Conservation (phyloP, 495 filamentous ascomycete species). For the Penicillium antarcticum region DNA sequence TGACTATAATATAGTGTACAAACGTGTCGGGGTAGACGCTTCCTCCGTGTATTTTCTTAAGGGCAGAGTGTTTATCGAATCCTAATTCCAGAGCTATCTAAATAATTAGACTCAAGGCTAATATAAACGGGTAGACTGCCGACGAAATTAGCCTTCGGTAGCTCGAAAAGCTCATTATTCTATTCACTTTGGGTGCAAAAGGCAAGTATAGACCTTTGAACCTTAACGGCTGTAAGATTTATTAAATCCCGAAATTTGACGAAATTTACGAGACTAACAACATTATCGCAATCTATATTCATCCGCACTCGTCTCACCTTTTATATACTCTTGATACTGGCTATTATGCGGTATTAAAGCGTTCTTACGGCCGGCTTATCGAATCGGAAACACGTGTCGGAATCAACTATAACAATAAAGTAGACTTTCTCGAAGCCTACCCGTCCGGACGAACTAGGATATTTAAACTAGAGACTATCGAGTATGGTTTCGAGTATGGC, state of each 20-base stretch:
- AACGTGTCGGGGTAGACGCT: neutral
- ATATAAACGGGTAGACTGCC: neutral
- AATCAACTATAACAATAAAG: slow-evolving; percentile 8
- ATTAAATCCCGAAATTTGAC: neutral
- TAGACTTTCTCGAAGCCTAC: neutral
- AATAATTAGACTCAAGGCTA: neutral
- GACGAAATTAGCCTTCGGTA: neutral
- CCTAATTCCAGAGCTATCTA: neutral
- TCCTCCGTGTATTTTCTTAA: slow-evolving; percentile 1
- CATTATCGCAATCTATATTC: neutral
- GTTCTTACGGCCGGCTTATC: neutral
- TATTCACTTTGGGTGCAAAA: neutral
- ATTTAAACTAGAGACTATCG: slow-evolving; percentile 2
- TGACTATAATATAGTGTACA: neutral
- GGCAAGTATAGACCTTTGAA: neutral
- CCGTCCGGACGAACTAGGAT: neutral
- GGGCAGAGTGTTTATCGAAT: neutral
- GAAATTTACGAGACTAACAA: neutral
- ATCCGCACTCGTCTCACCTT: neutral
- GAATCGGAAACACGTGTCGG: neutral
- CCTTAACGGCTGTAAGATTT: neutral
- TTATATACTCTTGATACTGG: neutral
- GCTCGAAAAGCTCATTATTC: neutral
- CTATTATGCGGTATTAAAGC: neutral
- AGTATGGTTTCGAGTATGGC: neutral